phyloP scores from a whole-genome alignment of 1,139 yeast genomes.

The Magnusiomyces clavatus region DNA sequence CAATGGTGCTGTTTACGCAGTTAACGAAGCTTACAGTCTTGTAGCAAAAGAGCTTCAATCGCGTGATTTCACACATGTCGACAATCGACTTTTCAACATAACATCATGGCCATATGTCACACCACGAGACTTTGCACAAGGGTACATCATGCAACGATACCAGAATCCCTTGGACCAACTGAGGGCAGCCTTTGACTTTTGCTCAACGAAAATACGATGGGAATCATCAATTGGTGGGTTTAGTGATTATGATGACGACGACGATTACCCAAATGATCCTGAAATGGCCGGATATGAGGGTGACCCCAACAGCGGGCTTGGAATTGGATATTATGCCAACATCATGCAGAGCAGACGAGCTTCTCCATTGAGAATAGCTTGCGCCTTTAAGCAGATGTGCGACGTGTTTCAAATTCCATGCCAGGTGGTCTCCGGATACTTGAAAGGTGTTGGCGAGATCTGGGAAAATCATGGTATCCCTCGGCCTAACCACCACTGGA shows the following conservation, averaged over 20 bases:
- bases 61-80: conserved; percentile 26
- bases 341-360: conserved; percentile 41
- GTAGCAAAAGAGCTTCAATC: conserved; percentile 17
- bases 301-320: background rate
- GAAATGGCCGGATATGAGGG: conserved; percentile 6
- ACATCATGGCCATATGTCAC: conserved; percentile 32
- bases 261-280: conserved; percentile 10
- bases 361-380: conserved; percentile 68
- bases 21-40: no score
- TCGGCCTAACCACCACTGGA: conserved; percentile 81
- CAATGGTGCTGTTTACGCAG: conserved; percentile 15
- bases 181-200: conserved; percentile 55
- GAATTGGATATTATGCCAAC: background rate
- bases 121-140: conserved; percentile 22
- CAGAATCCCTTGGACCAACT: conserved; percentile 39
- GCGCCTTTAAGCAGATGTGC: conserved; percentile 66
- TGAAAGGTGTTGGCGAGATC: conserved; percentile 66
- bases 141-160: conserved; percentile 8
- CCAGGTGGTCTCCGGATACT: conserved; percentile 72
- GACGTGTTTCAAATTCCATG: conserved; percentile 63
- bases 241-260: conserved; percentile 19
- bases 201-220: conserved; percentile 45
- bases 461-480: conserved; percentile 37
- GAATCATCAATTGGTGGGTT: conserved; percentile 19
- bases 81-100: conserved; percentile 24